Conservation (phyloP, 106 monocot species). For the Acanthochlamys bracteata region DNA sequence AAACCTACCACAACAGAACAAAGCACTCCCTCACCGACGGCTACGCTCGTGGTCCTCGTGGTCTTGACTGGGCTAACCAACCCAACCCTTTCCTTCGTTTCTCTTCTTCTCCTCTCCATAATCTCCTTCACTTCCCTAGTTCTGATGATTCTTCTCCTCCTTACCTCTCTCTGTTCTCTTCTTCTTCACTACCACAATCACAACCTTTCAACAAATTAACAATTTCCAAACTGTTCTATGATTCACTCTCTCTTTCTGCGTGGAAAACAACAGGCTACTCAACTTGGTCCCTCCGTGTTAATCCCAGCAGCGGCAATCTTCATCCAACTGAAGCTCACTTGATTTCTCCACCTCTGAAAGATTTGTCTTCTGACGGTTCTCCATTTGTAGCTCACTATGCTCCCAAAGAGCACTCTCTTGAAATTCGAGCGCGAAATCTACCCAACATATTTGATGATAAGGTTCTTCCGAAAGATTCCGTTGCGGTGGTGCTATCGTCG, state of each 20-base stretch:
- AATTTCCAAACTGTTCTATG: constrained; percentile 65
- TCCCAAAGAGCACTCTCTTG: constrained; percentile 80
- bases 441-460: constrained; percentile 2
- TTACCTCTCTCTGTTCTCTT: constrained; percentile 22
- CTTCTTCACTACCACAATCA: constrained; percentile 18
- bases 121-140: constrained; percentile 25
- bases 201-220: constrained; percentile 30
- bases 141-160: constrained; percentile 13
- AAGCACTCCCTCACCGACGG: constrained; percentile 77
- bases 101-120: constrained; percentile 22
- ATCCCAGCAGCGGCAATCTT: constrained; percentile 98
- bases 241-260: constrained; percentile 95
- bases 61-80: constrained; percentile 98
- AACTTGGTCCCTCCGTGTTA: constrained; percentile 96
- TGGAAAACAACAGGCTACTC: constrained; percentile 83
- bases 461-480: not conserved
- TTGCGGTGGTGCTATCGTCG: constrained; percentile 61
- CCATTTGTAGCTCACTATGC: constrained; percentile 79
- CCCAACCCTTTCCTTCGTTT: constrained; percentile 90
- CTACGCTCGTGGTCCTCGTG: constrained; percentile 80
- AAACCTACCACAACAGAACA: constrained; percentile 69
- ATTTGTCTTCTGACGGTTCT: constrained; percentile 8
- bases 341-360: constrained; percentile 37
- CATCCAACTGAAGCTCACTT: constrained; percentile 91
- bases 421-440: constrained; percentile 32